Base-by-base conservation (phyloP, 495 filamentous ascomycete species). In the Penicillium flavigenum region DNA sequence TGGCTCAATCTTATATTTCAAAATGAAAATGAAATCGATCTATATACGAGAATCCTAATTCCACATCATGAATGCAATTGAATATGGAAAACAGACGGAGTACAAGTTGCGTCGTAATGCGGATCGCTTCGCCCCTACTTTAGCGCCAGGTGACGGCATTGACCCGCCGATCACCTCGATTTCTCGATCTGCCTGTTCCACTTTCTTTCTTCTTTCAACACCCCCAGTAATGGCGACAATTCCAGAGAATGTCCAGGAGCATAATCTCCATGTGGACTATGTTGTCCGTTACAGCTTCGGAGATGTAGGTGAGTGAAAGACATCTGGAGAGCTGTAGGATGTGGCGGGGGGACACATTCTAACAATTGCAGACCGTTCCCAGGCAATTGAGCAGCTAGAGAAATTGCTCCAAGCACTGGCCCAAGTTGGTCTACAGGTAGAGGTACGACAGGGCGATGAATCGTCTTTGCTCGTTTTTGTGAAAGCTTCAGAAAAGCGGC, bases 251-350 rank as follows among this genome's bases (percentile, higher is more conserved):
- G 57, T 64, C 44, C 56, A 63, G 31, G 59, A 80, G 57, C 70
- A 70, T 26, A 90, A 88, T 58, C 77, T 85, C 62, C 78, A 88
- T 65, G 92, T 96, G 58, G 94, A 98, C 81, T 98, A 96, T 79
- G 92, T 97, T 59, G 86, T 98, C 57, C 79, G 81, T 54, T 98
- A 92, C 72, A 78, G 82, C 49, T 88, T 96, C 62, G 79, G 81
- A 34, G 76, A 79, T 27, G 80, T 76, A 43, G 80, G 90, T 90
- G 70, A 62, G 80, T 41, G 5, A 29, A 2, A 19, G 19, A 27
- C 5, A 26, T 26, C 24, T 26, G 5, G 24, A 26, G 52, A 20
- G n/a, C 48, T 56, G 27, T 17, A 42, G 1, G 9, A 32, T 26
- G 27, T 17, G 36, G 36, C 36, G 46, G 36, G 19, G 46, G 11